Percentiles rank a stretch among this genome's conserved stretches.
Conservation (phyloP, 768 basidiomycete species). For the Phaeotremella fagi region DNA sequence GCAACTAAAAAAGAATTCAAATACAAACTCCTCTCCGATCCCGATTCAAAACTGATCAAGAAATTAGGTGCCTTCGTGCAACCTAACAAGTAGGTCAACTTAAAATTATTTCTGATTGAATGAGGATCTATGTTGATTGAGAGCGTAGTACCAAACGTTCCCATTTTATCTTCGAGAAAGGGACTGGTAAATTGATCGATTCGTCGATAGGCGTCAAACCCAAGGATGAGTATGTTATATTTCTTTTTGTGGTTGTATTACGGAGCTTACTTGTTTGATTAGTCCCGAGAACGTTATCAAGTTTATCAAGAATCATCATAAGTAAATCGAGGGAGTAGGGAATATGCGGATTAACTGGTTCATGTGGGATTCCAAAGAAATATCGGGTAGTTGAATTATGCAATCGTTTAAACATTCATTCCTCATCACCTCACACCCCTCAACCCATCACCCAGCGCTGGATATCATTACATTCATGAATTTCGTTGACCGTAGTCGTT, state of each 20-base stretch:
- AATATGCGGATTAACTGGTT: not conserved
- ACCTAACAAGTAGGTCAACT: constrained; percentile 53
- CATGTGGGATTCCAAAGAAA: no score
- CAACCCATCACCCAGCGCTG: no score
- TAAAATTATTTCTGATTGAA: not conserved
- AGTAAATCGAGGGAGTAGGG: no score
- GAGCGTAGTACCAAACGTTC: constrained; percentile 70
- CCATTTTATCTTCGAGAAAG: constrained; percentile 89
- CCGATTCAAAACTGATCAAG: constrained; percentile 69
- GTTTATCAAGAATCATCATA: constrained; percentile 58
- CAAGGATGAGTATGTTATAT: constrained; percentile 59
- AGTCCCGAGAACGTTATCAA: constrained; percentile 65
- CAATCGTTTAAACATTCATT: no score
- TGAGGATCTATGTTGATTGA: not conserved
- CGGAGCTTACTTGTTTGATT: constrained; percentile 1
- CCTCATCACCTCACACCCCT: no score
- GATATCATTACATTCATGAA: no score
- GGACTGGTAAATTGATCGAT: constrained; percentile 73
- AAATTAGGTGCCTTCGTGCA: constrained; percentile 71
- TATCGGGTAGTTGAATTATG: no score
- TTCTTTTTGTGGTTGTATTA: not conserved
- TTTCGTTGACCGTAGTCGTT: no score
- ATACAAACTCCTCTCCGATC: constrained; percentile 83
- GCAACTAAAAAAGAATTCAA: constrained; percentile 67
- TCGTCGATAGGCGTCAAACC: constrained; percentile 83